These are phyloP conservation scores for Hysterangium stoloniferum DNA, from an alignment of 768 basidiomycete genomes.

Conservation along the genomic window DNA sequence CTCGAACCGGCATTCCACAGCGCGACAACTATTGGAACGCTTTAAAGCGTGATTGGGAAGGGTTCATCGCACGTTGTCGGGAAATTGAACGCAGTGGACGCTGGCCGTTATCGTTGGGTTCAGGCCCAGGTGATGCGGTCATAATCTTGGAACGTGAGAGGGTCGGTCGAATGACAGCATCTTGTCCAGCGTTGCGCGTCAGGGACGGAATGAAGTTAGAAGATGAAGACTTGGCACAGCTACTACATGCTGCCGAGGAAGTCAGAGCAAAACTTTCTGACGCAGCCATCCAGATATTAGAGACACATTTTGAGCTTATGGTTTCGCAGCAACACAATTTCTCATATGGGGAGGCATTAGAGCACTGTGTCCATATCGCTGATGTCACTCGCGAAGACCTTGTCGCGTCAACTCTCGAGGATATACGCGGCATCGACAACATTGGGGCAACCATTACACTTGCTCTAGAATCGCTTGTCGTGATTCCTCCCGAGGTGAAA, in stretches of 20 bases:
- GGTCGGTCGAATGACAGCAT: slow-evolving; percentile 50
- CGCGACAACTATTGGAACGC: slow-evolving; percentile 77
- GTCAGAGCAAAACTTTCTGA: slow-evolving; percentile 58
- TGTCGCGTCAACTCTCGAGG: slow-evolving; percentile 21
- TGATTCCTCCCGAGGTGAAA: slow-evolving; percentile 64
- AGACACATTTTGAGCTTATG: slow-evolving; percentile 52
- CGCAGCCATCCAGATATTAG: slow-evolving; percentile 46
- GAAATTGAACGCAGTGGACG: slow-evolving; percentile 84
- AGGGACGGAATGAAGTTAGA: slow-evolving; percentile 37
- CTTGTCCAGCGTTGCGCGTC: slow-evolving; percentile 60
- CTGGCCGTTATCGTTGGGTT: slow-evolving; percentile 66
- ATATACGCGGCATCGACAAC: slow-evolving; percentile 25
- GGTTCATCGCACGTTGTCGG: slow-evolving; percentile 84
- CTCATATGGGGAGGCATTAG: slow-evolving; percentile 52
- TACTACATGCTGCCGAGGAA: slow-evolving; percentile 52
- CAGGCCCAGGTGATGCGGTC: slow-evolving; percentile 35
- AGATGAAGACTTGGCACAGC: slow-evolving; percentile 19
- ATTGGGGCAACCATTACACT: slow-evolving; percentile 52
- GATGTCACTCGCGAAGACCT: slow-evolving; percentile 5
- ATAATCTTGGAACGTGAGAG: slow-evolving; percentile 75
- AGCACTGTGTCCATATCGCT: slow-evolving; percentile 4
- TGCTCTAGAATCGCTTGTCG: slow-evolving; percentile 63
- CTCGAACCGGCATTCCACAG: slow-evolving; percentile 72
- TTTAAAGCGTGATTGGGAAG: slow-evolving; percentile 91
- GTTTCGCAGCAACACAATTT: slow-evolving; percentile 74